These are phyloP conservation scores for Bruguiera gymnorhiza DNA, from an alignment of 345 rosid genomes.

Conservation along the genomic window DNA sequence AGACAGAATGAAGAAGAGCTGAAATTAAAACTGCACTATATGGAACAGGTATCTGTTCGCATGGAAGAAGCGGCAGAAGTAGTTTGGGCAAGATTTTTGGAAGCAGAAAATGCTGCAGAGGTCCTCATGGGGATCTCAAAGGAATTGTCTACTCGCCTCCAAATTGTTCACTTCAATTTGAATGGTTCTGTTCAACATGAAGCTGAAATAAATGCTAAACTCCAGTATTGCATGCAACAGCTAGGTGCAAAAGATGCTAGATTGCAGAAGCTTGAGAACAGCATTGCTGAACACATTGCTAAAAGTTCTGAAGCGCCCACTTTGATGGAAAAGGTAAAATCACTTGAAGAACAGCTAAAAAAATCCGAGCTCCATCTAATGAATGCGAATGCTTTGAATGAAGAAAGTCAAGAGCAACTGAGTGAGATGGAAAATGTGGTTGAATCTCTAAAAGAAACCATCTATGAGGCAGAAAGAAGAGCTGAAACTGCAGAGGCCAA, in stretches of 20 bases:
- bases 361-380: slow-evolving; percentile 43
- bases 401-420: slow-evolving; percentile 63
- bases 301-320: slow-evolving; percentile 48
- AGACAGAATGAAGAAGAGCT: slow-evolving; percentile 71
- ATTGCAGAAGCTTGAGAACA: slow-evolving; percentile 47
- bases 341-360: slow-evolving; percentile 55
- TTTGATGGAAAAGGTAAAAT: slow-evolving; percentile 51
- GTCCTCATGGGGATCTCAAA: slow-evolving; percentile 83
- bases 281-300: slow-evolving; percentile 34
- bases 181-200: slow-evolving; percentile 61
- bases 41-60: slow-evolving; percentile 70
- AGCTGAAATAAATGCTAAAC: slow-evolving; percentile 48
- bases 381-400: slow-evolving; percentile 45
- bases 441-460: slow-evolving; percentile 62
- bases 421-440: slow-evolving; percentile 62
- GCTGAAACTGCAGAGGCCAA: slow-evolving; percentile 70
- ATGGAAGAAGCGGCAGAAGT: slow-evolving; percentile 99
- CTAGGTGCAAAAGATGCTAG: slow-evolving; percentile 44
- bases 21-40: slow-evolving; percentile 69
- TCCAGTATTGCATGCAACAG: slow-evolving; percentile 43
- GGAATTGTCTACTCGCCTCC: slow-evolving; percentile 61
- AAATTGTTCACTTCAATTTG: slow-evolving; percentile 64
- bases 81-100: slow-evolving; percentile 87
- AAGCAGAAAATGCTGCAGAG: slow-evolving; percentile 85
- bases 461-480: slow-evolving; percentile 62